Conservation (phyloP, 805 yeast genomes). For the Lipomyces kockii region DNA sequence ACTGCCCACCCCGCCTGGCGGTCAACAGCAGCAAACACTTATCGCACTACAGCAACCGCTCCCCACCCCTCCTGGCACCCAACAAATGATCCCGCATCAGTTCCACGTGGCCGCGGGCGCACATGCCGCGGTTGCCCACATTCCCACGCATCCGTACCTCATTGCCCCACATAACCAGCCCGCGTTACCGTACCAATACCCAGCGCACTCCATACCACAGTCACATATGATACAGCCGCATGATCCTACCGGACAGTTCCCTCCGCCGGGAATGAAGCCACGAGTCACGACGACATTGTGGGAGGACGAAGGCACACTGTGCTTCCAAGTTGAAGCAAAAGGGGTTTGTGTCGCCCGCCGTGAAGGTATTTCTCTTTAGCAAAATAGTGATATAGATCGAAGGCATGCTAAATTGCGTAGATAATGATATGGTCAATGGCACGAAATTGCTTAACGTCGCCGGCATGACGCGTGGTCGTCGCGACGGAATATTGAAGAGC, state of each 20-base stretch:
- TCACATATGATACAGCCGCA: slow-evolving; percentile 19
- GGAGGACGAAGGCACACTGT: slow-evolving; percentile 85
- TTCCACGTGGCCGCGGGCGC: slow-evolving; percentile 13
- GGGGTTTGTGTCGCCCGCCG: slow-evolving; percentile 80
- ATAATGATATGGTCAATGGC: slow-evolving; percentile 85
- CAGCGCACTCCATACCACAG: slow-evolving; percentile 34
- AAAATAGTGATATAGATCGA: not conserved
- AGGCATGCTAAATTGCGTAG: slow-evolving; percentile 41
- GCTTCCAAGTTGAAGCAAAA: slow-evolving; percentile 83
- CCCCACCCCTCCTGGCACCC: slow-evolving; percentile 27
- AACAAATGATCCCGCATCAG: slow-evolving; percentile 10
- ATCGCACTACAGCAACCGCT: slow-evolving; percentile 18
- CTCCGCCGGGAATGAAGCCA: slow-evolving; percentile 48
- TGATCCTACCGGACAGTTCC: slow-evolving; percentile 42
- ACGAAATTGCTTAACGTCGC: slow-evolving; percentile 83
- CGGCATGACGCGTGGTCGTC: slow-evolving; percentile 83
- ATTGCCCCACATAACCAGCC: slow-evolving; percentile 35
- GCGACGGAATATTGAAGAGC: slow-evolving; percentile 84
- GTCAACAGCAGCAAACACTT: slow-evolving; percentile 3
- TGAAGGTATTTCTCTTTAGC: slow-evolving; percentile 47
- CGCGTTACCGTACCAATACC: slow-evolving; percentile 40
- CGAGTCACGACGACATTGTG: slow-evolving; percentile 80
- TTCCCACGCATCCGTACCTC: slow-evolving; percentile 24
- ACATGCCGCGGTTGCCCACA: slow-evolving; percentile 14
- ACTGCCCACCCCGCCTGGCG: slow-evolving; percentile 26